A percentile compares a stretch with the other conserved stretches of the same genome.
These are phyloP conservation scores for Verticillium dahliae DNA, from an alignment of 2,329 filamentous ascomycete species.

Conservation along the genomic window DNA sequence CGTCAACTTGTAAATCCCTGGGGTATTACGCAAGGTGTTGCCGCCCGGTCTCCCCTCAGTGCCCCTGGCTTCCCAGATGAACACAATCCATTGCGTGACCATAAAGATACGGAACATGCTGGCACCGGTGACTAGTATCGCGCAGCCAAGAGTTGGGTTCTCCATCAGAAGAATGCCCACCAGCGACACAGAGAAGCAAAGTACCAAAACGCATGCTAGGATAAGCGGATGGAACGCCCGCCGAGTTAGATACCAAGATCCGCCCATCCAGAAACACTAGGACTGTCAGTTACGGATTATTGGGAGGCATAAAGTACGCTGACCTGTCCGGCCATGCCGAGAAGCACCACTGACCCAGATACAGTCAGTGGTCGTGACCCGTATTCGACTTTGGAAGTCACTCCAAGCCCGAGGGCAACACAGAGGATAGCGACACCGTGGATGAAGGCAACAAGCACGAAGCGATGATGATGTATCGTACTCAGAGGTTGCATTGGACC, in stretches of 20 bases:
- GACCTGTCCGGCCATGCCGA: background rate
- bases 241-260: background rate
- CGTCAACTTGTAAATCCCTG: background rate
- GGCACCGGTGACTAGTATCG: background rate
- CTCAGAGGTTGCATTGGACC: background rate
- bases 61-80: background rate
- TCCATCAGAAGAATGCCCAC: background rate
- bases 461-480: background rate
- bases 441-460: background rate
- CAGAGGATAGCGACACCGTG: background rate
- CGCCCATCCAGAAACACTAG: background rate
- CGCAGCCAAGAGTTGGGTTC: background rate
- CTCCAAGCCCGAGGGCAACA: background rate
- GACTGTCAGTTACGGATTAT: background rate
- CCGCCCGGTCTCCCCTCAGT: background rate
- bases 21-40: background rate
- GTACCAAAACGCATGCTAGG: background rate
- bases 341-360: background rate
- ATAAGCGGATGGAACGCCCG: background rate
- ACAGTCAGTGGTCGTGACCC: background rate
- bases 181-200: background rate
- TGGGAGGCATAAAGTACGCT: background rate
- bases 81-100: background rate
- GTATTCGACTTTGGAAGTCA: background rate
- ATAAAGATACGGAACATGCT: background rate